These are phyloP conservation scores for Tuber melanosporum DNA, from an alignment of 495 filamentous ascomycete species.

Conservation along the genomic window DNA sequence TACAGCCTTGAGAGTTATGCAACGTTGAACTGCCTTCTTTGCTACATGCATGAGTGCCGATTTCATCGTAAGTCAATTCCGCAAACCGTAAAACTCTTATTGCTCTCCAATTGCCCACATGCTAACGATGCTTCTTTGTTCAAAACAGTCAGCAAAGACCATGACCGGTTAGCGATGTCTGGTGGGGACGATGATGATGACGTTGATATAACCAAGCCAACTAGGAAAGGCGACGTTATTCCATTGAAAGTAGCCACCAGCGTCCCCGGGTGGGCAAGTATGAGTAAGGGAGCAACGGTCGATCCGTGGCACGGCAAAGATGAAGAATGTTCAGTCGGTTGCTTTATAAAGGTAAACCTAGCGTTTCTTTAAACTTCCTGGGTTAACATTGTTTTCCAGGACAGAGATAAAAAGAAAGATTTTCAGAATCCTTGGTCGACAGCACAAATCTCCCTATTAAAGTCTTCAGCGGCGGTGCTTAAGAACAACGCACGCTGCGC, in stretches of 20 bases:
- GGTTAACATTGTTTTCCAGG: conserved; percentile 4
- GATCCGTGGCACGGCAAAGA: conserved; percentile 25
- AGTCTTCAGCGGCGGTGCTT: conserved; percentile 28
- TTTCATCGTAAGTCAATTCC: conserved; percentile 35
- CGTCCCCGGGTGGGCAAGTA: conserved; percentile 32
- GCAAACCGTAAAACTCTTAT: background rate
- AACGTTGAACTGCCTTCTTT: conserved; percentile 40
- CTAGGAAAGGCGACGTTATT: conserved; percentile 19
- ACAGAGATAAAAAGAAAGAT: conserved; percentile 4
- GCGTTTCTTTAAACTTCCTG: background rate
- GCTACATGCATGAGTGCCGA: conserved; percentile 43
- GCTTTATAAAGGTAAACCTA: conserved; percentile 32
- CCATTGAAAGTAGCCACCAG: conserved; percentile 25
- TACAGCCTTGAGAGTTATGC: conserved; percentile 42
- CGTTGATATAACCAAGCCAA: background rate
- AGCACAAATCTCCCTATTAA: conserved; percentile 31
- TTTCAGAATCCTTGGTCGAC: conserved; percentile 18
- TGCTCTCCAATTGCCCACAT: background rate
- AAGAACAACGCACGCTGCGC: conserved; percentile 36
- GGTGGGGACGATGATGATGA: conserved; percentile 6
- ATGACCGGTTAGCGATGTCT: conserved; percentile 27
- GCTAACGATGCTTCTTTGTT: background rate
- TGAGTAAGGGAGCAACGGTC: conserved; percentile 19
- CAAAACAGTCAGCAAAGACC: conserved; percentile 29
- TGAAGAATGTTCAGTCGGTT: conserved; percentile 26